Conservation (phyloP, 192 early-diverging fungal genomes). For the Kickxella alabastrina region DNA sequence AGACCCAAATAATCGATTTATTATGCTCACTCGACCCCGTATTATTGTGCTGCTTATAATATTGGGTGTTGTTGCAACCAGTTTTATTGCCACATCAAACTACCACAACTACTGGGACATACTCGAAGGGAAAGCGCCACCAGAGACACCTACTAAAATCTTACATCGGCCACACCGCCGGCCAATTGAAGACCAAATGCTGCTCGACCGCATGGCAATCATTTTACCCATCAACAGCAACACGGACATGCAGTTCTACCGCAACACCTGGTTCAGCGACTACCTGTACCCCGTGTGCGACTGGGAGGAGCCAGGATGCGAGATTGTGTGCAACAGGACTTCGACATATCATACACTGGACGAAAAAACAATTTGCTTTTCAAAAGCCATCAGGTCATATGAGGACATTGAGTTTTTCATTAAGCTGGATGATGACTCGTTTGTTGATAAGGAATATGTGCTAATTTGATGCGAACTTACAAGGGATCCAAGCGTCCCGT, state of each 20-base stretch:
- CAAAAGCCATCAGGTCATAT: too few relatives aligned
- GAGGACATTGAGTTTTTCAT: slow-evolving; percentile 28
- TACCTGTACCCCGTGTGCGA: slow-evolving; percentile 9
- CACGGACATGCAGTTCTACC: slow-evolving; percentile 7
- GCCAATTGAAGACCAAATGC: too few relatives aligned
- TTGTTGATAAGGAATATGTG: slow-evolving; percentile 20
- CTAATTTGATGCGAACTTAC: slow-evolving; percentile 11
- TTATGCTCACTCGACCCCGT: too few relatives aligned
- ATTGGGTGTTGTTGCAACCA: too few relatives aligned
- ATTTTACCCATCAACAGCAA: slow-evolving; percentile 3
- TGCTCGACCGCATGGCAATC: slow-evolving; percentile 1
- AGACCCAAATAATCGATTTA: too few relatives aligned
- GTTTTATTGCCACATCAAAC: too few relatives aligned
- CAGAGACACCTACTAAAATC: too few relatives aligned
- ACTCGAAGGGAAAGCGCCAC: too few relatives aligned
- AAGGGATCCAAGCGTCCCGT: slow-evolving; percentile 2
- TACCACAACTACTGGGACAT: too few relatives aligned
- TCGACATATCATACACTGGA: neutral
- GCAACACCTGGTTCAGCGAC: slow-evolving; percentile 4
- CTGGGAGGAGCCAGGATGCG: neutral
- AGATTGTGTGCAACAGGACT: neutral
- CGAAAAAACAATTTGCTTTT: too few relatives aligned
- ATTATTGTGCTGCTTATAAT: too few relatives aligned
- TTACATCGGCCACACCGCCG: too few relatives aligned
- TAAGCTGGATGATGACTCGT: slow-evolving; percentile 30